These are phyloP conservation scores for Sorghum bicolor DNA, from an alignment of 176 grass and related monocot genomes.

Conservation along the genomic window DNA sequence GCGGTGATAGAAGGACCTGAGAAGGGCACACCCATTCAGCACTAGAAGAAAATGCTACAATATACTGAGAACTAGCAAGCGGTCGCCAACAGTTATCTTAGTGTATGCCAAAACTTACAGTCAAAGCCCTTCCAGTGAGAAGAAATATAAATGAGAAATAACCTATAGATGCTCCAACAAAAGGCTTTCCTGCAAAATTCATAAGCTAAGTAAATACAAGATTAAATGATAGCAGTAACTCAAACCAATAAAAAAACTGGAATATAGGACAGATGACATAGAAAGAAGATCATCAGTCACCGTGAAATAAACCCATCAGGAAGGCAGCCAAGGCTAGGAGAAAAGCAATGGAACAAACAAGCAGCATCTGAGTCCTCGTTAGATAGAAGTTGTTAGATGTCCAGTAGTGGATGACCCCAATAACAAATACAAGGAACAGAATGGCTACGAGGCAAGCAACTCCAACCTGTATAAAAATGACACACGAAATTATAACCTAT, in stretches of 20 bases:
- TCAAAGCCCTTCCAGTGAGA: constrained; percentile 95
- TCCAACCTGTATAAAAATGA: constrained; percentile 67
- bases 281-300: constrained; percentile 37
- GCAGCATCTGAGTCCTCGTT: constrained; percentile 89
- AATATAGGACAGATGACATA: not conserved
- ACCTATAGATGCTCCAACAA: constrained; percentile 95
- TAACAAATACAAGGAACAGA: constrained; percentile 86
- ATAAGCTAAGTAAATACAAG: constrained; percentile 23
- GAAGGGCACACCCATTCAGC: constrained; percentile 26
- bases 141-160: constrained; percentile 99
- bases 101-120: constrained; percentile 67
- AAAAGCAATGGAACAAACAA: constrained; percentile 91
- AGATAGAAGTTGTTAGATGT: constrained; percentile 99
- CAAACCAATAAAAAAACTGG: not conserved
- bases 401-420: constrained; percentile 96
- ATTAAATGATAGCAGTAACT: constrained; percentile 5
- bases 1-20: constrained; percentile 94
- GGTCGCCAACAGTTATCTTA: constrained; percentile 25
- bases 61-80: constrained; percentile 14
- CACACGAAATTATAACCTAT: constrained; percentile 28
- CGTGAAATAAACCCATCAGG: constrained; percentile 87
- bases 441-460: constrained; percentile 87
- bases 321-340: constrained; percentile 93
- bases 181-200: constrained; percentile 65
- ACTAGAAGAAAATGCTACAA: not conserved